A percentile compares a stretch with the other conserved stretches of the same genome.
Evolutionary conservation across 1,284 basidiomycete species (phyloP).

Genomic region (Austropuccinia psidii): DNA sequence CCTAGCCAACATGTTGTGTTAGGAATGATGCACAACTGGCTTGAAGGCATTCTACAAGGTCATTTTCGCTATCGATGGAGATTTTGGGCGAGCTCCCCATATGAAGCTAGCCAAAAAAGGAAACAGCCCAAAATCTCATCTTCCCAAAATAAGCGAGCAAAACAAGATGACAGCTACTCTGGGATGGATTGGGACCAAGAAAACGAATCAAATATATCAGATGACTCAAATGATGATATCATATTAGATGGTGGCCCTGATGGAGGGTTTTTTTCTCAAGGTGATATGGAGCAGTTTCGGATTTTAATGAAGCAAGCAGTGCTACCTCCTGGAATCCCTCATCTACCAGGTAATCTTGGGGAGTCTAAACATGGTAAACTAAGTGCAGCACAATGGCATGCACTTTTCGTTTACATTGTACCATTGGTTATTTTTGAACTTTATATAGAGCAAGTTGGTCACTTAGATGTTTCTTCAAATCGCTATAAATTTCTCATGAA

Average conservation of each 20-base stretch:
- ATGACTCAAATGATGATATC: background rate
- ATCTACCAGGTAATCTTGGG: conserved; percentile 13
- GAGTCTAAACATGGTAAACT: background rate
- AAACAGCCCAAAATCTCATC: background rate
- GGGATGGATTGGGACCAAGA: background rate
- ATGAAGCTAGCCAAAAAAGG: background rate
- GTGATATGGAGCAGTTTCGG: background rate
- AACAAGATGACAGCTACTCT: background rate
- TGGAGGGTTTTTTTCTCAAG: background rate
- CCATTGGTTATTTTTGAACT: conserved; percentile 2
- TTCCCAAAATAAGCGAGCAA: background rate
- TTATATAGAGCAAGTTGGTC: background rate
- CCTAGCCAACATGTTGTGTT: conserved; percentile 1
- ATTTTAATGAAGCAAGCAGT: background rate
- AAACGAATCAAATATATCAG: background rate
- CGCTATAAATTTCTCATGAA: background rate
- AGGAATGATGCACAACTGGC: conserved; percentile 25
- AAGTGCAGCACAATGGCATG: conserved; percentile 3
- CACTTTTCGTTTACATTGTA: background rate
- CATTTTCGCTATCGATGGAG: conserved; percentile 7
- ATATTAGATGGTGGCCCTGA: background rate
- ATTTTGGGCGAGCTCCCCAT: background rate
- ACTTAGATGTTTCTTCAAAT: background rate
- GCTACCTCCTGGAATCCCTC: background rate
- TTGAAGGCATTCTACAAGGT: background rate